These are phyloP conservation scores for Fusarium robinianum DNA, from an alignment of 2,329 filamentous ascomycete species.

Conservation along the genomic window DNA sequence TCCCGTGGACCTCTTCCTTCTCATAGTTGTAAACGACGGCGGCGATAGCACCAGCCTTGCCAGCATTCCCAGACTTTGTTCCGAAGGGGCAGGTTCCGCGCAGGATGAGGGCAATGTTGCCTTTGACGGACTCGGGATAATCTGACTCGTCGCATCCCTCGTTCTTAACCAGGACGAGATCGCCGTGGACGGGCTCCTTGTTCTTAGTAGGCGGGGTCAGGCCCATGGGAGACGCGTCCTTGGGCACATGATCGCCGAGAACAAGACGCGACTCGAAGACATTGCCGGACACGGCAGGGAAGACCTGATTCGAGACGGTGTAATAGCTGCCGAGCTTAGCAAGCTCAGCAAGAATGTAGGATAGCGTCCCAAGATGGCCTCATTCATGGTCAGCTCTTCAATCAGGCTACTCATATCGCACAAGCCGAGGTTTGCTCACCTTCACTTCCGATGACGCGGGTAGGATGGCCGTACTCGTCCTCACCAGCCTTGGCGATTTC, in stretches of 20 bases:
- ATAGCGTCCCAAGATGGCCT: slow-evolving; percentile 67
- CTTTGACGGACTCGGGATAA: slow-evolving; percentile 62
- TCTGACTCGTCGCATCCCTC: slow-evolving; percentile 67
- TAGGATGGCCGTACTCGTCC: slow-evolving; percentile 68
- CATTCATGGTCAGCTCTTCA: slow-evolving; percentile 13
- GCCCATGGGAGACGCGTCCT: slow-evolving; percentile 60
- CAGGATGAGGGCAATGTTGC: slow-evolving; percentile 70
- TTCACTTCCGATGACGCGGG: slow-evolving; percentile 70
- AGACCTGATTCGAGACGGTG: slow-evolving; percentile 64
- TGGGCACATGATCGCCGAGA: slow-evolving; percentile 56
- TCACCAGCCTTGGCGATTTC: slow-evolving; percentile 62
- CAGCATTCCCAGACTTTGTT: slow-evolving; percentile 69
- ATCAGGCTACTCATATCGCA: background rate
- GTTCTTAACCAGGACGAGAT: slow-evolving; percentile 63
- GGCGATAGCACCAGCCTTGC: slow-evolving; percentile 69
- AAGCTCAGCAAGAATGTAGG: slow-evolving; percentile 64
- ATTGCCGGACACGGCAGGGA: slow-evolving; percentile 64
- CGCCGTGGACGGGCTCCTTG: slow-evolving; percentile 61
- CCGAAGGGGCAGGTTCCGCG: slow-evolving; percentile 75
- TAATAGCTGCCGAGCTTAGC: slow-evolving; percentile 64
- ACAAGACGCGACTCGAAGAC: slow-evolving; percentile 63
- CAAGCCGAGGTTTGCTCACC: slow-evolving; percentile 47
- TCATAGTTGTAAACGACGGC: slow-evolving; percentile 78
- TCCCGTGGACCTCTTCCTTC: slow-evolving; percentile 65
- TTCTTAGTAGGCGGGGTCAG: slow-evolving; percentile 68